Evolutionary conservation across 164 flowering plant species (phyloP).

Genomic region (Liriodendron chinense): DNA sequence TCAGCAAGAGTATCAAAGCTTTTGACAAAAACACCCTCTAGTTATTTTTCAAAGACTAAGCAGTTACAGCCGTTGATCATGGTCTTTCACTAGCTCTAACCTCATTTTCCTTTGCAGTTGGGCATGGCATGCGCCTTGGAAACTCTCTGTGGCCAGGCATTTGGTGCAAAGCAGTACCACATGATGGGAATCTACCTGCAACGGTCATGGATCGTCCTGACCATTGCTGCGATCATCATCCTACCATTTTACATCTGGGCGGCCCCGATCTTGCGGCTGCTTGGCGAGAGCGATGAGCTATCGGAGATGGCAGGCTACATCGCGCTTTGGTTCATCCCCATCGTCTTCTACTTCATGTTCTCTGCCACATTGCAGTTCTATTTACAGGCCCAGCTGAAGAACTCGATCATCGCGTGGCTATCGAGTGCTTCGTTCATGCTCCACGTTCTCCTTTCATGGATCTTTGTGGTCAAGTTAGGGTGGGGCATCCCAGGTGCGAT

Average conservation of each 20-base stretch:
- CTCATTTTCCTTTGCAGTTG: slow-evolving; percentile 39
- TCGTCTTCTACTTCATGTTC: slow-evolving; percentile 26
- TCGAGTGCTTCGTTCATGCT: slow-evolving; percentile 32
- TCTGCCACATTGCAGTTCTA: slow-evolving; percentile 51
- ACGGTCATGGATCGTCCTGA: slow-evolving; percentile 54
- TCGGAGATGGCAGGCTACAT: slow-evolving; percentile 35
- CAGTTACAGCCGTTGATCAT: too few species aligned
- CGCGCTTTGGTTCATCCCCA: slow-evolving; percentile 37
- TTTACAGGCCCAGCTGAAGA: slow-evolving; percentile 57
- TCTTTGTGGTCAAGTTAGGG: slow-evolving; percentile 25
- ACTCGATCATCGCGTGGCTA: slow-evolving; percentile 38
- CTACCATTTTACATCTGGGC: slow-evolving; percentile 44
- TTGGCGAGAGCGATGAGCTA: slow-evolving; percentile 40
- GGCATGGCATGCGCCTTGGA: slow-evolving; percentile 74
- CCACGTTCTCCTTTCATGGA: slow-evolving; percentile 51
- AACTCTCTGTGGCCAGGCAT: slow-evolving; percentile 71
- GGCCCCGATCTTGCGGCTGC: slow-evolving; percentile 31
- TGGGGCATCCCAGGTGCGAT: slow-evolving; percentile 45
- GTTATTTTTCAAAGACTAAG: too few species aligned
- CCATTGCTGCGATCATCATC: slow-evolving; percentile 19
- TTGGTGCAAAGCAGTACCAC: slow-evolving; percentile 49
- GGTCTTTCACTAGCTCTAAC: too few species aligned
- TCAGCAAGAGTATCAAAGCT: too few species aligned
- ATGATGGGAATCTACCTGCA: slow-evolving; percentile 69
- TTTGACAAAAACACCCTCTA: too few species aligned